Evolutionary conservation across 2,329 filamentous ascomycete species (phyloP), one percentile per base, ranked within the genome.

Genomic region (Hymenoscyphus fructigenus): DNA sequence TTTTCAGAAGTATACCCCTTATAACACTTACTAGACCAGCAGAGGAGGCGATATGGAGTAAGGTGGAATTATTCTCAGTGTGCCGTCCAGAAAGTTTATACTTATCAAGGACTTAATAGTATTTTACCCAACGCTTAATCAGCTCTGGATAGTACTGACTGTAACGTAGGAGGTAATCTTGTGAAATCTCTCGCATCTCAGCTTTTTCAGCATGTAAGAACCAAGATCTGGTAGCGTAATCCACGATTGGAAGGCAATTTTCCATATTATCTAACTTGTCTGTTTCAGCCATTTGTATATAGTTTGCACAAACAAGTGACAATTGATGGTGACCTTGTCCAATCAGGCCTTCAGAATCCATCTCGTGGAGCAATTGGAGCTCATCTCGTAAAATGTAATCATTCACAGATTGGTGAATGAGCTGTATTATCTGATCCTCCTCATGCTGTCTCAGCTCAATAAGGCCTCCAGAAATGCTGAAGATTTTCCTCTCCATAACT

Each of bases 351-450:
- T 1, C 17, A 38, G 41, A n/a, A n/a, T n/a, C n/a, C n/a, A 55
- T 36, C 41, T 59, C 55, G 29, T 23, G 14, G 6, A 63, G 12
- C 5, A 55, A 29, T 55, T 28, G 36, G 15, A 57, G 17, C 1
- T 66, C 67, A 14, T 76, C 73, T 57, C 75, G 73, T 1, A 77
- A 61, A 17, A 80, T 67, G 61, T 76, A 80, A 20, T 80, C 76
- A 26, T 72, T 67, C 61, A 80, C 69, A 5, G 73, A 75, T 63
- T 76, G 75, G 53, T 78, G 75, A 60, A 77, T 76, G 53, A 78
- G 80, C 64, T 80, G 79, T 14, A 79, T 75, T 0, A 65, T 74
- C 17, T 61, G 58, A 34, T 36, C 36, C 3, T 59, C 28, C 26
- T 32, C 17, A n/a, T 61, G 44, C 17, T 41, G 7, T 17, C 44